Percentiles rank a stretch among this genome's conserved stretches.
Evolutionary conservation across 2,329 filamentous ascomycete species (phyloP).

Genomic region (Juglanconis oblonga): DNA sequence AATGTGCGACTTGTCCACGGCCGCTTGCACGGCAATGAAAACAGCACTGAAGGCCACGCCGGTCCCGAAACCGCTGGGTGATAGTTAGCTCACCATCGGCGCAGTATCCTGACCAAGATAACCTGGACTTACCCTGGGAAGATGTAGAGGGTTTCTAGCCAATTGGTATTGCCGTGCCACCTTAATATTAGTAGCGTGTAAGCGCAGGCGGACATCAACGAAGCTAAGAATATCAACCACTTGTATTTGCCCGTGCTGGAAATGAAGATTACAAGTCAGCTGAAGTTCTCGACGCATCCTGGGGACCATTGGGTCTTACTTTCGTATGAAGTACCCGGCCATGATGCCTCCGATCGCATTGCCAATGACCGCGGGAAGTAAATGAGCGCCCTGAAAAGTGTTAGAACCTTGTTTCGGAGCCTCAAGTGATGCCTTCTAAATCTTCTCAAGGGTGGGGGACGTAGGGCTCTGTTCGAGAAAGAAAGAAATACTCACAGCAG

Average conservation of each 20-base stretch:
- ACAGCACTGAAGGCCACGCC: constrained; percentile 39
- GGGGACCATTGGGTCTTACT: constrained; percentile 22
- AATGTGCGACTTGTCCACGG: constrained; percentile 34
- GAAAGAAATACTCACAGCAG: constrained; percentile 33
- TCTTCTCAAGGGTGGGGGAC: too few species aligned
- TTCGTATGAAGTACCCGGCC: constrained; percentile 55
- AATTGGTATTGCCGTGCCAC: constrained; percentile 59
- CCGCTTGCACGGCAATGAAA: constrained; percentile 41
- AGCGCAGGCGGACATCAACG: constrained; percentile 44
- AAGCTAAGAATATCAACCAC: constrained; percentile 46
- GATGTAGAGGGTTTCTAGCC: constrained; percentile 57
- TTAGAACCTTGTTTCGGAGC: neutral
- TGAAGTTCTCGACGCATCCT: neutral
- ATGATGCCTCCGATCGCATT: constrained; percentile 64
- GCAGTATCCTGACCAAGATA: too few species aligned
- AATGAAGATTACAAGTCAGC: neutral
- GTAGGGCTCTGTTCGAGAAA: neutral
- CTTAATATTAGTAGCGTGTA: constrained; percentile 52
- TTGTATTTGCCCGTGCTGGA: constrained; percentile 59
- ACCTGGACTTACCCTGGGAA: constrained; percentile 41
- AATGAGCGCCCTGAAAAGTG: constrained; percentile 42
- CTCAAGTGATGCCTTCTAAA: neutral
- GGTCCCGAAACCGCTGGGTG: constrained; percentile 35
- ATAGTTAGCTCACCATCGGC: neutral
- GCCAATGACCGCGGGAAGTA: constrained; percentile 65